phyloP scores from a whole-genome alignment of 192 early-diverging fungal species.

The Coemansia sp. region DNA sequence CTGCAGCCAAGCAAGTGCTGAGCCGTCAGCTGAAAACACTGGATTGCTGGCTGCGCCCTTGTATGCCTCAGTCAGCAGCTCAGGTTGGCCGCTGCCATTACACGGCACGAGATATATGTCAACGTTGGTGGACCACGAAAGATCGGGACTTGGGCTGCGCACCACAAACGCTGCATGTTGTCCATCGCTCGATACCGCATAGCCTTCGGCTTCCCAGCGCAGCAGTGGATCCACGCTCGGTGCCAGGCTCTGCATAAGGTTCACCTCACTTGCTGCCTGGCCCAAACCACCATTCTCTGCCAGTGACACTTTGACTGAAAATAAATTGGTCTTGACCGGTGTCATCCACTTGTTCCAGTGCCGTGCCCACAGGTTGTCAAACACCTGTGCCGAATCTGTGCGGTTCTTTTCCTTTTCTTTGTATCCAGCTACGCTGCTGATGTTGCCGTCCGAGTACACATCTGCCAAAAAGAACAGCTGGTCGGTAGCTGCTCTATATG shows the following conservation, averaged over 20 bases:
- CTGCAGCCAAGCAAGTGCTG: constrained; percentile 70
- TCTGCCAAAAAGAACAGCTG: constrained; percentile 25
- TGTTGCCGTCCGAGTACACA: constrained; percentile 39
- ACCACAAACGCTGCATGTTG: constrained; percentile 63
- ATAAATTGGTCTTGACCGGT: constrained; percentile 61
- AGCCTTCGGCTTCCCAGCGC: constrained; percentile 55
- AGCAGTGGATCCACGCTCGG: constrained; percentile 58
- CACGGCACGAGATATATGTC: constrained; percentile 65
- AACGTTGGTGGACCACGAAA: constrained; percentile 71
- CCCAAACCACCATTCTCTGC: constrained; percentile 6
- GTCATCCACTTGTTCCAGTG: constrained; percentile 73
- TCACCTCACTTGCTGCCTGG: constrained; percentile 29
- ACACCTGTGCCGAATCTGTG: constrained; percentile 61
- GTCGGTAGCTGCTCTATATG: constrained; percentile 7
- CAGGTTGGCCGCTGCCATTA: constrained; percentile 29
- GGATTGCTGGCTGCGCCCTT: constrained; percentile 62
- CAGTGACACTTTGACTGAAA: constrained; percentile 46
- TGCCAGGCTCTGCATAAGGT: constrained; percentile 32
- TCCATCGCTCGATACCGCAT: constrained; percentile 63
- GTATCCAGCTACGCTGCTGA: constrained; percentile 46
- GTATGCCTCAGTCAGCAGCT: constrained; percentile 54
- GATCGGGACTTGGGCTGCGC: constrained; percentile 53
- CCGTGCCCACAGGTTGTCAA: constrained; percentile 69
- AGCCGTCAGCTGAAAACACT: constrained; percentile 65
- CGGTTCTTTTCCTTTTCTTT: constrained; percentile 32